A percentile compares a stretch with the other conserved stretches of the same genome.
phyloP scores from a whole-genome alignment of 1,284 basidiomycete genomes.

The Naganishia sp. region DNA sequence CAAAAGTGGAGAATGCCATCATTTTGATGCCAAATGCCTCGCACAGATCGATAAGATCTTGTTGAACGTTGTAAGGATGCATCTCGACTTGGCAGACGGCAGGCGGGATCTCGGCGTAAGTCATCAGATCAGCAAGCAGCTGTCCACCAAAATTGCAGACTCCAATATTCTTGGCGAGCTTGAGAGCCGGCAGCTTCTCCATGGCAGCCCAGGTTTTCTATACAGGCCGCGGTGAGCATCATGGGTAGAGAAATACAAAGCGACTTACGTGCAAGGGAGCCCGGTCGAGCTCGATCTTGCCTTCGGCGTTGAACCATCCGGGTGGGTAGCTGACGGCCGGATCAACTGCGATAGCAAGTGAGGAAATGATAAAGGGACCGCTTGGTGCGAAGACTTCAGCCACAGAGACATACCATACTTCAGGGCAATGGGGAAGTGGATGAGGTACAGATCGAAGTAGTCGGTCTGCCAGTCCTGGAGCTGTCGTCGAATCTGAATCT shows the following conservation, averaged over 20 bases:
- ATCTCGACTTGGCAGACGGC: conserved; percentile 74
- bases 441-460: conserved; percentile 65
- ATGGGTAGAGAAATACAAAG: background rate
- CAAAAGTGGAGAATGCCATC: conserved; percentile 78
- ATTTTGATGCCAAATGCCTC: conserved; percentile 65
- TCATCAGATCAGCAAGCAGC: conserved; percentile 54
- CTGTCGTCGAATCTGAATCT: conserved; percentile 62
- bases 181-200: conserved; percentile 72
- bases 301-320: conserved; percentile 71
- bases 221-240: conserved; percentile 47
- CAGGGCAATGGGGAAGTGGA: conserved; percentile 78
- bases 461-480: conserved; percentile 50
- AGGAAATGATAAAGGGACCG: background rate
- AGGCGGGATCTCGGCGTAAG: conserved; percentile 70
- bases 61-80: conserved; percentile 72
- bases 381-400: background rate
- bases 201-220: conserved; percentile 74
- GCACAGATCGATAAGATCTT: conserved; percentile 63
- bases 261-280: conserved; percentile 26
- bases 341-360: conserved; percentile 57
- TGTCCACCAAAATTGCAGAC: conserved; percentile 52
- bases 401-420: conserved; percentile 56
- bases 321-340: conserved; percentile 73
- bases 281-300: conserved; percentile 58
- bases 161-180: conserved; percentile 72